Percentiles rank a stretch among this genome's conserved stretches.
Evolutionary conservation across 2,329 filamentous ascomycete genomes (phyloP).

Genomic region (Ophiostoma fasciatum): DNA sequence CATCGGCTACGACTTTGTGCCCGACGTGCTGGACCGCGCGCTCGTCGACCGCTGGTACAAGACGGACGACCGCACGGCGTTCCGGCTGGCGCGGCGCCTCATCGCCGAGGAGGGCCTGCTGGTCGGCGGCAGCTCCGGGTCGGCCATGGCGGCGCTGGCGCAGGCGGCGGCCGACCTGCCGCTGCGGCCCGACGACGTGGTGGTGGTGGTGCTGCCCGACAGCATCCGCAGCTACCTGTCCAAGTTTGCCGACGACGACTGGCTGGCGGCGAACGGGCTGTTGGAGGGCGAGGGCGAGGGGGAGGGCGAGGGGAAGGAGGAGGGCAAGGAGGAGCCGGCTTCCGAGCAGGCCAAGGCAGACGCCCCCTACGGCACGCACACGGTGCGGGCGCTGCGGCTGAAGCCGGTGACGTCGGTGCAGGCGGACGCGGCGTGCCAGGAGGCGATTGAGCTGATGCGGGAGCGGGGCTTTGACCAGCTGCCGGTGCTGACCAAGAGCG

Average conservation of each 20-base stretch:
- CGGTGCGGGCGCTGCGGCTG: constrained; percentile 67
- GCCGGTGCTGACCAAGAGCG: constrained; percentile 62
- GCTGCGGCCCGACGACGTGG: constrained; percentile 69
- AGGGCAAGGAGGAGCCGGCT: constrained; percentile 33
- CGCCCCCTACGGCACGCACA: constrained; percentile 60
- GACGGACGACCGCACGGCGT: constrained; percentile 85
- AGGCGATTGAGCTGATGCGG: constrained; percentile 94
- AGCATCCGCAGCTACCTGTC: constrained; percentile 94
- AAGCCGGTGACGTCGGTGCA: constrained; percentile 86
- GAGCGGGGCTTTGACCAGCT: constrained; percentile 98
- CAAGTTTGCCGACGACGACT: constrained; percentile 98
- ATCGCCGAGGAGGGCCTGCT: constrained; percentile 91
- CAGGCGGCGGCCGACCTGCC: constrained; percentile 61
- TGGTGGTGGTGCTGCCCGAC: constrained; percentile 86
- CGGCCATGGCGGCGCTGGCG: constrained; percentile 71
- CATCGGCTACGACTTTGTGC: constrained; percentile 97
- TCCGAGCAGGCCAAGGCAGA: constrained; percentile 23
- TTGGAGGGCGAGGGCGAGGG: constrained; percentile 40
- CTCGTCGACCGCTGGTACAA: constrained; percentile 94
- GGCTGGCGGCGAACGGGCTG: constrained; percentile 92
- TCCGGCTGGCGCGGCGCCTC: constrained; percentile 73
- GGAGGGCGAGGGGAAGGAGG: constrained; percentile 15
- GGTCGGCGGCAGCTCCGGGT: constrained; percentile 86
- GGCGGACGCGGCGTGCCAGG: constrained; percentile 55
- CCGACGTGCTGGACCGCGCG: constrained; percentile 73